Evolutionary conservation across 306 rosid genomes (phyloP), one percentile per base, ranked within the genome.

Genomic region (Astragalus membranaceus): DNA sequence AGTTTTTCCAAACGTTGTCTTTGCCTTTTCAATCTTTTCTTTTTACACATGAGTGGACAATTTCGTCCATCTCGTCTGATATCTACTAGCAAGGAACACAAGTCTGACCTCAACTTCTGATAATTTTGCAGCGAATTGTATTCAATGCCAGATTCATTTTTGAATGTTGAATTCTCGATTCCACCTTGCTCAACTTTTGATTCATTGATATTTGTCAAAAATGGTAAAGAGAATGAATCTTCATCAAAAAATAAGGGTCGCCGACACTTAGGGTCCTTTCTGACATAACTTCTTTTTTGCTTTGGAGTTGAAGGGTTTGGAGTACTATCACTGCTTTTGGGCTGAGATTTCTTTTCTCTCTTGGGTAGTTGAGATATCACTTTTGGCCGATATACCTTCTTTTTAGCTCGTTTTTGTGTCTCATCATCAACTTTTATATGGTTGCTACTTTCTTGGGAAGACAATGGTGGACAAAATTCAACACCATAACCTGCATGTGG

Each of bases 301-400:
- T 13, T 23, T 3, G 81, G 81, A 15, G 75, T 76, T 46, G 75
- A 65, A 54, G 80, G 59, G 35, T 70, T 78, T 52, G 79, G 79
- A 9, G 70, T 60, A 3, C 44, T 39, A 6, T 8, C 36, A 15
- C 12, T 58, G 5, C 55, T 5, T 64, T 75, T 57, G 20, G 26
- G 5, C 1, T 71, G 20, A 4, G 62, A 35, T 30, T 78, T 64
- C 1, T 7, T 54, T 37, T 3, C 26, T 41, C 35, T 36, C 16
- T 60, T 51, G 33, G 10, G 0, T 39, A 6, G 0, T 30, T 51
- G 49, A 65, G 73, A 43, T 1, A 42, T 0, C n/a, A 76, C 15
- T 26, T 78, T 83, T 7, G 90, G 84, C 42, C 84, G 6, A 47
- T 75, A 74, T 8, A 16, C 15, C 70, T 69, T 88, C 60, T 60